Percentiles rank a stretch among this genome's conserved stretches.
These are phyloP conservation scores for Choiromyces venosus DNA, from an alignment of 495 filamentous ascomycete species.

Conservation along the genomic window DNA sequence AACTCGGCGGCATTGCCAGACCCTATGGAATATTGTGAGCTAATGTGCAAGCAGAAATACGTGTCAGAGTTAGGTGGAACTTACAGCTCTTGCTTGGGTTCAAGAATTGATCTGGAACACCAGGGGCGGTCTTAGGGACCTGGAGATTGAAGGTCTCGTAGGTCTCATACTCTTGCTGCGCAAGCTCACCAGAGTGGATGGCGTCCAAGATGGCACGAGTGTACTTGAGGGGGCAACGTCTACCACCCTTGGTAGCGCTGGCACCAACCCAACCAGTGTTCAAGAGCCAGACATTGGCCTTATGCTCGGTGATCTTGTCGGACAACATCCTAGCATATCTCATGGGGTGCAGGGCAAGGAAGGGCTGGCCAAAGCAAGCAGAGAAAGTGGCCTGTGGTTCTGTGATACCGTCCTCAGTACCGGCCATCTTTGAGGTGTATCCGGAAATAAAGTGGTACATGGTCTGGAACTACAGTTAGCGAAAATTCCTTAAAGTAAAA, in stretches of 20 bases:
- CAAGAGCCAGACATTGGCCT: constrained; percentile 94
- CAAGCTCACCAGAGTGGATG: constrained; percentile 93
- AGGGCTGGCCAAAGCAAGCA: constrained; percentile 98
- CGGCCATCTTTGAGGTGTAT: constrained; percentile 99
- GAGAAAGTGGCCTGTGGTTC: constrained; percentile 99
- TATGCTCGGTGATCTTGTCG: constrained; percentile 92
- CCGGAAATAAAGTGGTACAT: constrained; percentile 99
- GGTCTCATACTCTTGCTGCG: constrained; percentile 82
- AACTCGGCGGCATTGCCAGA: constrained; percentile 70
- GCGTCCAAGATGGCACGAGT: constrained; percentile 96
- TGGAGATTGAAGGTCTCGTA: constrained; percentile 96
- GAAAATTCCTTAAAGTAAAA: not conserved
- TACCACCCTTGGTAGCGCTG: constrained; percentile 87
- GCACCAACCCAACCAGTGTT: constrained; percentile 99
- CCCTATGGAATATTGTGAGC: constrained; percentile 37
- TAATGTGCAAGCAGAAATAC: not conserved
- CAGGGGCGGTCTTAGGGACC: constrained; percentile 78
- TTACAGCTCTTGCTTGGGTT: constrained; percentile 83
- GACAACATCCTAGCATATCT: constrained; percentile 97
- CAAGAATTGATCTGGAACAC: constrained; percentile 82
- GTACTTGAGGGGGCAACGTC: constrained; percentile 98
- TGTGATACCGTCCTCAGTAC: constrained; percentile 91
- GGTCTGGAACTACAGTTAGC: constrained; percentile 45
- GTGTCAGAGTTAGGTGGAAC: not conserved
- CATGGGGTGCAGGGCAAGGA: constrained; percentile 98